phyloP scores from a whole-genome alignment of 2,329 filamentous ascomycete species.

The Camptophora hylomeconis region DNA sequence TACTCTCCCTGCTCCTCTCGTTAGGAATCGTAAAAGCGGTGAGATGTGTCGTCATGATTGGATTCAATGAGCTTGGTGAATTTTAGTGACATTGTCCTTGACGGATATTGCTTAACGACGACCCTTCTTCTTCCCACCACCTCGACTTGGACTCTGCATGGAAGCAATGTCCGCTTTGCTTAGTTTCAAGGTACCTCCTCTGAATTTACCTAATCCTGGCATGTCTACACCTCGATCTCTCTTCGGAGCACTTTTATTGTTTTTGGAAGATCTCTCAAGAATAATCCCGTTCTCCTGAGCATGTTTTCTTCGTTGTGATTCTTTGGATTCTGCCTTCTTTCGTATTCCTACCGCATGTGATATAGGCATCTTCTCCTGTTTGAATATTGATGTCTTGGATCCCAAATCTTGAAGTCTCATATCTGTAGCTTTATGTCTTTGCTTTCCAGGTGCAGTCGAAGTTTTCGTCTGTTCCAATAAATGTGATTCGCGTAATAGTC shows the following conservation, averaged over 20 bases:
- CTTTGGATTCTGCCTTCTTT: constrained; percentile 50
- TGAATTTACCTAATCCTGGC: constrained; percentile 68
- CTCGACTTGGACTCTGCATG: constrained; percentile 48
- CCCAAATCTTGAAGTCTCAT: constrained; percentile 71
- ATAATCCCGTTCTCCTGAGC: constrained; percentile 86
- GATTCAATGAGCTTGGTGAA: too few relatives aligned
- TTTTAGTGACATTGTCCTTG: too few relatives aligned
- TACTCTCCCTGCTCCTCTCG: too few relatives aligned
- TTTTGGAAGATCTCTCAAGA: constrained; percentile 46
- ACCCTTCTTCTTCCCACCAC: too few relatives aligned
- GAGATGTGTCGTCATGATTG: too few relatives aligned
- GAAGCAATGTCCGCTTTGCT: constrained; percentile 63
- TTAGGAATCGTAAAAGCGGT: too few relatives aligned
- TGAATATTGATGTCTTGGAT: constrained; percentile 59
- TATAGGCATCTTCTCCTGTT: constrained; percentile 82
- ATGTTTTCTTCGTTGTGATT: constrained; percentile 60
- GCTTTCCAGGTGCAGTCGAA: constrained; percentile 51
- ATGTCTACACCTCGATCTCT: constrained; percentile 55
- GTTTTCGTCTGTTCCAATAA: constrained; percentile 53
- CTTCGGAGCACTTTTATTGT: constrained; percentile 26
- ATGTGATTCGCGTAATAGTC: constrained; percentile 82
- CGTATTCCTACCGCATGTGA: constrained; percentile 72
- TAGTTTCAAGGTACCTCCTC: constrained; percentile 64
- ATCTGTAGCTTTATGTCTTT: constrained; percentile 70
- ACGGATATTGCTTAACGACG: too few relatives aligned